These are phyloP conservation scores for Eucalyptus sp. DNA, from an alignment of 345 rosid genomes.

Conservation along the genomic window DNA sequence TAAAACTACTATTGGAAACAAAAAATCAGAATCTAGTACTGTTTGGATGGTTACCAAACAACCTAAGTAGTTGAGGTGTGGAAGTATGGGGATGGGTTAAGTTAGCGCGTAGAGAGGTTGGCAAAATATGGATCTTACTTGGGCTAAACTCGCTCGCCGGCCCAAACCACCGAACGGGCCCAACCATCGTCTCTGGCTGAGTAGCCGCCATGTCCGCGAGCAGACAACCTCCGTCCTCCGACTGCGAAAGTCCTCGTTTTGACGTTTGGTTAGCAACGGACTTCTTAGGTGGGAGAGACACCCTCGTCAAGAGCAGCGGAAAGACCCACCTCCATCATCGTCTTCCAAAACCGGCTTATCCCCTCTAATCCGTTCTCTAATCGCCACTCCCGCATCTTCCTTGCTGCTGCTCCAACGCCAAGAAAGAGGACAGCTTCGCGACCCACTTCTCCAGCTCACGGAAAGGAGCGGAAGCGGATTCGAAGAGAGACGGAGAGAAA, in stretches of 20 bases:
- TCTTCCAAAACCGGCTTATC: neutral
- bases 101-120: neutral
- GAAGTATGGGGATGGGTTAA: neutral
- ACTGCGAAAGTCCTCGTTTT: neutral
- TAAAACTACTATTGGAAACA: too few relatives aligned
- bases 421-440: neutral
- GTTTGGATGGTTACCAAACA: too few relatives aligned
- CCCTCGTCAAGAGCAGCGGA: neutral
- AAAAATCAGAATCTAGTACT: too few relatives aligned
- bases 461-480: neutral
- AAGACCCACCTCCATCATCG: neutral
- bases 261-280: conserved; percentile 2
- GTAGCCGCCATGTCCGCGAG: neutral
- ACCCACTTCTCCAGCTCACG: neutral
- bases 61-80: neutral
- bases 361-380: neutral
- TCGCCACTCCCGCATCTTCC: neutral
- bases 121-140: neutral
- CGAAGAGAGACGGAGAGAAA: neutral
- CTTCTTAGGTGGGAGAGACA: neutral
- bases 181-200: neutral
- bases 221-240: neutral
- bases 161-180: neutral
- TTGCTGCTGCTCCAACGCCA: neutral
- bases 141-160: neutral